Conservation (phyloP, 345 rosid genomes). For the Populus simonii region DNA sequence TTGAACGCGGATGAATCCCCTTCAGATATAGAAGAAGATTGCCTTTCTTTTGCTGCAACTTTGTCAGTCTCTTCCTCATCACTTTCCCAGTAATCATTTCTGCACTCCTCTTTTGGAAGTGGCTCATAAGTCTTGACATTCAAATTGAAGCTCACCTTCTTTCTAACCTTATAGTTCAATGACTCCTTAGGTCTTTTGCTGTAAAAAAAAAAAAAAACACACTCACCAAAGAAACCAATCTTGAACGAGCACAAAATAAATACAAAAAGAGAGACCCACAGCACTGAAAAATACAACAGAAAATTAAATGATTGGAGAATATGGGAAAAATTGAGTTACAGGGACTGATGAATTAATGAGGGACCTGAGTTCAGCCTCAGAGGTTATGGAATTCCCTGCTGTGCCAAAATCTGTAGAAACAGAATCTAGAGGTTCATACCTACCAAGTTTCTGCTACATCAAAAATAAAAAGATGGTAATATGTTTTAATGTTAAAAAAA, state of each 20-base stretch:
- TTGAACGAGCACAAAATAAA: neutral
- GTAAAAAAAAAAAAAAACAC: neutral
- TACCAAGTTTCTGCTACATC: conserved; percentile 15
- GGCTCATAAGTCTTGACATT: conserved; percentile 35
- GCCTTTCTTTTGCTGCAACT: conserved; percentile 7
- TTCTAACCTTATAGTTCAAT: conserved; percentile 20
- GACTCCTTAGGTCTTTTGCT: conserved; percentile 23
- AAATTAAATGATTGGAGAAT: neutral
- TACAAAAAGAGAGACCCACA: neutral
- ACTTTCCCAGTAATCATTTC: conserved; percentile 25
- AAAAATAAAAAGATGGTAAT: neutral
- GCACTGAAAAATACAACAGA: neutral
- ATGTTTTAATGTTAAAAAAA: neutral
- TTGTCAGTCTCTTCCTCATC: conserved; percentile 30
- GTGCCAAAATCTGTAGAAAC: conserved; percentile 31
- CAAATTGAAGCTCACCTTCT: conserved; percentile 34
- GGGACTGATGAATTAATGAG: neutral
- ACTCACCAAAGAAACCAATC: neutral
- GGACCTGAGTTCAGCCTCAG: conserved; percentile 50
- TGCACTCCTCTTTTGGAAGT: conserved; percentile 20
- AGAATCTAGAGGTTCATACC: conserved; percentile 40
- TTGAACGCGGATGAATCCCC: conserved; percentile 18
- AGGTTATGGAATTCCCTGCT: conserved; percentile 20
- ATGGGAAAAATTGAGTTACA: neutral
- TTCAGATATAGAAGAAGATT: conserved; percentile 1